Base-by-base conservation (phyloP, 768 basidiomycete species). In the Atractiella rhizophila region DNA sequence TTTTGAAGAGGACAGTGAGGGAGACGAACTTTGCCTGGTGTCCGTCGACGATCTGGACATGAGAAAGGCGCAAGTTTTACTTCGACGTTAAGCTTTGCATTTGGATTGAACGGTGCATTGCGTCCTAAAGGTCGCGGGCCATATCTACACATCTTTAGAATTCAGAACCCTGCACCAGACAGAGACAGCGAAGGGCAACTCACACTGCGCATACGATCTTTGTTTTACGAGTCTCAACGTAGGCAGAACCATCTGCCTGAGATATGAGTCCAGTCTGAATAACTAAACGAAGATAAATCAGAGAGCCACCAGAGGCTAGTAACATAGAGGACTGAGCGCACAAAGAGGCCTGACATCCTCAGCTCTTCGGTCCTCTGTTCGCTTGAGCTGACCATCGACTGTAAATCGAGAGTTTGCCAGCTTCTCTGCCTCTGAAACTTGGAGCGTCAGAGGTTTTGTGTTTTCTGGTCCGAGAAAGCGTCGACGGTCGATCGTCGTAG, bases 171-270 rank as follows among this genome's bases (percentile, higher is more conserved):
- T 12, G 8, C 11, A 33, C 23, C 7, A 34, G 26, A 32, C 29
- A 18, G 30, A 45, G 40, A 9, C 30, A 36, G 38, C 45, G 37
- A 42, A 35, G 32, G 29, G 23, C 2, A 19, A 68, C 77, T 53
- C 51, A 94, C 86, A 96, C 80, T 30, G 91, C 83, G 56, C 83
- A 91, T 4, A 83, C 85, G 48, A 98, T 72, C 62, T 98, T 98
- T 0, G 80, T 79, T 41, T 68, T 68, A 42, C 78, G 76, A 1
- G 76, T 77, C 61, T 98, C 91, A 51, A 98, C 78, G 56, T 96
- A 98, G 10, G 83, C 85, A 15, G 85, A 91, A 2, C 91, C 91
- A 54, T 83, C 86, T 1, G 91, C 88, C 60, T 91, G 83, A 46
- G 63, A 76, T 40, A 91, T 82, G 12, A 96, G 62, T 8, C 85